Percentiles rank a stretch among this genome's conserved stretches.
Evolutionary conservation across 164 flowering plant genomes (phyloP).

Genomic region (Tetrastigma voinierianum): DNA sequence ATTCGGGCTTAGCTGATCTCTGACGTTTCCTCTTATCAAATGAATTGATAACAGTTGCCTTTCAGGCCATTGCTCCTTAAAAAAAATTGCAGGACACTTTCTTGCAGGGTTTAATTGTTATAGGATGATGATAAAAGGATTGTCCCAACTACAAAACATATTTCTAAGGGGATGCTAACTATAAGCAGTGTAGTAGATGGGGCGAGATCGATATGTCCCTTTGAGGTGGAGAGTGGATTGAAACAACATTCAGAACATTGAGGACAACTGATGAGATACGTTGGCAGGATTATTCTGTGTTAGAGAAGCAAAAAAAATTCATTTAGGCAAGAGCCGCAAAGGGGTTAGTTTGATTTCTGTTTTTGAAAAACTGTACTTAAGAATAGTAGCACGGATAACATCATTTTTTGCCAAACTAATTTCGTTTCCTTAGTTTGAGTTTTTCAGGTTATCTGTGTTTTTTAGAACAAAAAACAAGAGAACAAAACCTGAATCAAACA

Average conservation of each 20-base stretch:
- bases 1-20: slow-evolving; percentile 85
- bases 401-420: too few relatives aligned
- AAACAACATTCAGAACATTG: neutral
- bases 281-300: neutral
- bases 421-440: too few relatives aligned
- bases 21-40: slow-evolving; percentile 88
- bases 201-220: neutral
- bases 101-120: neutral
- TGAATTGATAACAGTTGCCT: slow-evolving; percentile 83
- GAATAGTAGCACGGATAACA: too few relatives aligned
- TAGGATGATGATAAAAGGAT: neutral
- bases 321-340: neutral
- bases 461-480: too few relatives aligned
- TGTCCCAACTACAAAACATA: neutral
- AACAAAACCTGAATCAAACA: too few relatives aligned
- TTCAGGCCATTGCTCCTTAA: slow-evolving; percentile 61
- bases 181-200: neutral
- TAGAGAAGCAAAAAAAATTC: neutral
- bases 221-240: neutral
- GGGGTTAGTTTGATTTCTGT: too few relatives aligned
- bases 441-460: too few relatives aligned
- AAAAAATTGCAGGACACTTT: neutral
- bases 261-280: neutral
- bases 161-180: neutral
- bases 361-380: too few relatives aligned